phyloP scores from a whole-genome alignment of 106 monocot species.

The Posidonia australis region DNA sequence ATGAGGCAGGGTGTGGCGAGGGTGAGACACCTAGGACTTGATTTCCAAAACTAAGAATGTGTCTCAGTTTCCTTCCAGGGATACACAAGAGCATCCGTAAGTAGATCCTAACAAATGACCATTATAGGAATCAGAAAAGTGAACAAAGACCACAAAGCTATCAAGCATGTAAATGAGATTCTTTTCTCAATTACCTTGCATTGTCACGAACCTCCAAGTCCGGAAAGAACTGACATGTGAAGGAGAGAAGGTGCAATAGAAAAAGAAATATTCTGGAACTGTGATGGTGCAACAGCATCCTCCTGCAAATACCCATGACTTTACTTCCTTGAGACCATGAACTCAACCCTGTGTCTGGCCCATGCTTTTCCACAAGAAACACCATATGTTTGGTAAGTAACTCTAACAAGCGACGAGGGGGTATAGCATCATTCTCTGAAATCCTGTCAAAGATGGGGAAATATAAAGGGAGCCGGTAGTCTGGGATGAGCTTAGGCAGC shows the following conservation, averaged over 20 bases:
- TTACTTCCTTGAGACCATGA: conserved; percentile 84
- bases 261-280: conserved; percentile 60
- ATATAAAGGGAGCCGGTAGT: conserved; percentile 38
- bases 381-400: conserved; percentile 52
- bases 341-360: conserved; percentile 43
- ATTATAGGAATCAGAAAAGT: not conserved
- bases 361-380: conserved; percentile 52
- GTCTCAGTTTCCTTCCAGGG: conserved; percentile 85
- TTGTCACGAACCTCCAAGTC: conserved; percentile 90
- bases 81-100: conserved; percentile 76
- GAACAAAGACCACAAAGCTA: not conserved
- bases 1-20: conserved; percentile 42
- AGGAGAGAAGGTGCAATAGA: conserved; percentile 51
- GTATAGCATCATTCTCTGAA: conserved; percentile 44
- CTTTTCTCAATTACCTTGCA: conserved; percentile 54
- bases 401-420: conserved; percentile 50
- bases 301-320: conserved; percentile 65
- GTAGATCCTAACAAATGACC: conserved; percentile 40
- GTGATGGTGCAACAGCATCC: conserved; percentile 57
- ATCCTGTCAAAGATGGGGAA: conserved; percentile 89
- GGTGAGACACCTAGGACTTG: conserved; percentile 44
- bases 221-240: conserved; percentile 71
- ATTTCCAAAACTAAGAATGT: conserved; percentile 37
- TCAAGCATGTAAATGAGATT: not conserved
- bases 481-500: conserved; percentile 50